phyloP scores from a whole-genome alignment of 495 filamentous ascomycete species.

The Darksidea phi region DNA sequence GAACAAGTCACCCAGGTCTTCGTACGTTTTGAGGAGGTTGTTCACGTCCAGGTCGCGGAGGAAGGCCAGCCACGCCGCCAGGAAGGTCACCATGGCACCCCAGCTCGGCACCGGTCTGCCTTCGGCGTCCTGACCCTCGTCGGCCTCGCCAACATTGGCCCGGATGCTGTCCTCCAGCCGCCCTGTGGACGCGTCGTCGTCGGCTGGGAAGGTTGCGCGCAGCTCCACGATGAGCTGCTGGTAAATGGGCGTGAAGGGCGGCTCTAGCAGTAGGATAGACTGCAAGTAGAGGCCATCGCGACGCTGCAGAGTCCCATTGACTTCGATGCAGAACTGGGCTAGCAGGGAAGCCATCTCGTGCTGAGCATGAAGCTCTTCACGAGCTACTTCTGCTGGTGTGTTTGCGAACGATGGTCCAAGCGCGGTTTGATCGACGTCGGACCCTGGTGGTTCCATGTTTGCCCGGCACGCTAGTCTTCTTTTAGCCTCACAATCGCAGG shows the following conservation, averaged over 20 bases:
- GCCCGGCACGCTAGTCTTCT: too few species aligned
- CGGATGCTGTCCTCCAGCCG: slow-evolving; percentile 60
- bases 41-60: slow-evolving; percentile 74
- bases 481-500: too few species aligned
- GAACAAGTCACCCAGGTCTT: slow-evolving; percentile 62
- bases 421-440: too few species aligned
- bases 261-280: slow-evolving; percentile 63
- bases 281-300: slow-evolving; percentile 57
- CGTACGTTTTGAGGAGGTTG: slow-evolving; percentile 72
- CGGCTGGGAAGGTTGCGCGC: slow-evolving; percentile 52
- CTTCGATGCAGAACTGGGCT: slow-evolving; percentile 57
- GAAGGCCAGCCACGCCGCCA: slow-evolving; percentile 75
- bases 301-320: slow-evolving; percentile 54
- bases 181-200: slow-evolving; percentile 43
- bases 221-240: slow-evolving; percentile 65
- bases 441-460: too few species aligned
- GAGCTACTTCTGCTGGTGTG: too few species aligned
- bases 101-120: slow-evolving; percentile 51
- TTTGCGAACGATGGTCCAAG: too few species aligned
- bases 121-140: slow-evolving; percentile 56
- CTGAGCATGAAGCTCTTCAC: too few species aligned
- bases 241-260: slow-evolving; percentile 65
- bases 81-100: slow-evolving; percentile 71
- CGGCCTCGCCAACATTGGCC: slow-evolving; percentile 54
- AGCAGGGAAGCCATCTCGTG: slow-evolving; percentile 43